Base-by-base conservation (phyloP, 441 rosid genomes). In the Omphalea diandra region DNA sequence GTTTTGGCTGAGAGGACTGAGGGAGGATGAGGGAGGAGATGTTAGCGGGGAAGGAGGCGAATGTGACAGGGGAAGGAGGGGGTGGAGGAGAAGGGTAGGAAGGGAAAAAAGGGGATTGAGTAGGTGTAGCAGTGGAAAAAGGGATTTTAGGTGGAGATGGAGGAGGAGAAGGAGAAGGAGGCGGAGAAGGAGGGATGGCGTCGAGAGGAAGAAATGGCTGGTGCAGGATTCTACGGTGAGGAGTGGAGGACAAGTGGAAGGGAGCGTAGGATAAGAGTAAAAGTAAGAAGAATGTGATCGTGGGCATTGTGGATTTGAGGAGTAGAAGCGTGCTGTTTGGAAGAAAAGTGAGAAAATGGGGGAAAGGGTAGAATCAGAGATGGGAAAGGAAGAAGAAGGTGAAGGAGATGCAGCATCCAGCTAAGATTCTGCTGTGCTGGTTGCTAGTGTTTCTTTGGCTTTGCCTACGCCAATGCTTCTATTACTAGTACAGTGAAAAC, bases 21-120 rank as follows among this genome's bases (percentile, higher is more conserved):
- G 99, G 99, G 58, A 96, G 88, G 73, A 83, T 81, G 14, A 96
- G 87, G 58, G 97, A 88, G 78, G 98, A 90, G 75, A 96, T 89
- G 71, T 96, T 93, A 68, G 97, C 99, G 0, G 99, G 99, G 73
- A 93, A 93, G 49, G 99, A 90, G 17, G 97, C 97, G 62, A 82
- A 87, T 7, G 83, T 36, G 2, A 87, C 75, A 0, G 97, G 93
- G 49, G 93, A 66, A 1, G 96, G 93, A 47, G 97, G 96, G 0
- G 98, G 98, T 5, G 99, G 96, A 40, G 97, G 63, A 0, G 86
- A 63, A 67, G 96, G 86, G 76, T 70, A 84, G 56, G 92, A 55
- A 1, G 98, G 98, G 70, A 90, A 83, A 40, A 87, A 81, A 0
- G 91, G 88, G 17, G 88, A 78, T 24, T 82, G 76, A 57, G 70